phyloP scores from a whole-genome alignment of 2,329 filamentous ascomycete genomes.

The Fusarium austroafricanum region DNA sequence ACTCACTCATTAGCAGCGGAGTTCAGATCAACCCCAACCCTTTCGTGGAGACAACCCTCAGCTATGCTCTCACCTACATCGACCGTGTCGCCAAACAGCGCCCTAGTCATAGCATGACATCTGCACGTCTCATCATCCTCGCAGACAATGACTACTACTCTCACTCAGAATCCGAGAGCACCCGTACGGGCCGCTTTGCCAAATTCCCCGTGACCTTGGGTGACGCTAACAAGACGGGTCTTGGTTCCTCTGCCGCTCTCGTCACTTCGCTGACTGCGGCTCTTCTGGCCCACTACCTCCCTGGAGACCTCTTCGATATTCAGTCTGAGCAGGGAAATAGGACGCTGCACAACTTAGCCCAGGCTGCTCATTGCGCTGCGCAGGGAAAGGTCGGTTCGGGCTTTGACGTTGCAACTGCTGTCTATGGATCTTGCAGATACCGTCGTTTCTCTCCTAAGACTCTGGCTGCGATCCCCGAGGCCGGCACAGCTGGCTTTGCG shows the following conservation, averaged over 20 bases:
- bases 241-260: constrained; percentile 93
- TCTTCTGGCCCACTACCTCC: constrained; percentile 80
- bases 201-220: constrained; percentile 80
- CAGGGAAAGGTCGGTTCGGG: constrained; percentile 97
- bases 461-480: constrained; percentile 74
- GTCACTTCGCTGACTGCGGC: constrained; percentile 88
- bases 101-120: constrained; percentile 65
- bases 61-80: constrained; percentile 88
- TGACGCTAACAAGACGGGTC: constrained; percentile 91
- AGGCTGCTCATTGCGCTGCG: constrained; percentile 92
- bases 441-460: constrained; percentile 88
- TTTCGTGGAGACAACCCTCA: constrained; percentile 92
- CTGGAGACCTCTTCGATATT: constrained; percentile 67
- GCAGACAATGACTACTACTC: constrained; percentile 99
- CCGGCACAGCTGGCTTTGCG: constrained; percentile 75
- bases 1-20: constrained; percentile 54
- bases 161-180: constrained; percentile 53
- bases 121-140: constrained; percentile 84
- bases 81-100: constrained; percentile 54
- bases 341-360: constrained; percentile 89
- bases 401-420: constrained; percentile 93
- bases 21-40: constrained; percentile 69
- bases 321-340: constrained; percentile 63
- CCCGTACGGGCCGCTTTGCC: constrained; percentile 69
- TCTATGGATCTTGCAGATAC: constrained; percentile 92